A percentile compares a stretch with the other conserved stretches of the same genome.
phyloP scores from a whole-genome alignment of 2,329 filamentous ascomycete species.

The Alternaria arborescens region DNA sequence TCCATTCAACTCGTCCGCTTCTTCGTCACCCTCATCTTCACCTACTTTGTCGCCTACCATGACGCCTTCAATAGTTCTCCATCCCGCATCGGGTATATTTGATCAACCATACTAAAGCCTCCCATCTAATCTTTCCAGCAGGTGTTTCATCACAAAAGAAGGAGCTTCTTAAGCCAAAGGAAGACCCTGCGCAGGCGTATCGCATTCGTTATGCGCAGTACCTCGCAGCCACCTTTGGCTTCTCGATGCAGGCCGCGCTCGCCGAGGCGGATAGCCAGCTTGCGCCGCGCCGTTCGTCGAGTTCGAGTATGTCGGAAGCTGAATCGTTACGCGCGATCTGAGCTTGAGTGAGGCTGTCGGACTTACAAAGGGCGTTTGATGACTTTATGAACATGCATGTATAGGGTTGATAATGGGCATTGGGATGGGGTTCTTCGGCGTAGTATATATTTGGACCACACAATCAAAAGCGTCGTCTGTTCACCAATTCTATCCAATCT shows the following conservation, averaged over 20 bases:
- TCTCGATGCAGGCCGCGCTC: constrained; percentile 50
- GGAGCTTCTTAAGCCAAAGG: constrained; percentile 46
- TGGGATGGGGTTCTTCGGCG: constrained; percentile 33
- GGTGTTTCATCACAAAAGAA: constrained; percentile 41
- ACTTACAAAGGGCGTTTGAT: constrained; percentile 15
- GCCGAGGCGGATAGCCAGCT: constrained; percentile 49
- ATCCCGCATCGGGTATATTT: constrained; percentile 52
- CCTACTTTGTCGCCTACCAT: constrained; percentile 37
- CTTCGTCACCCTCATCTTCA: constrained; percentile 48
- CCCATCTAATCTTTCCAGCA: constrained; percentile 47
- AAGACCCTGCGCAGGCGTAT: constrained; percentile 45
- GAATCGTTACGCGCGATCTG: constrained; percentile 44
- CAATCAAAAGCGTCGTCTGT: constrained; percentile 30
- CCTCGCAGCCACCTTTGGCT: constrained; percentile 52
- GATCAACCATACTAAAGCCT: constrained; percentile 48
- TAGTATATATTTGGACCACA: constrained; percentile 20
- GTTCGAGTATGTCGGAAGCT: constrained; percentile 47
- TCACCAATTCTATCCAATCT: neutral
- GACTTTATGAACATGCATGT: constrained; percentile 36
- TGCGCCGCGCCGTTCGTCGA: constrained; percentile 46
- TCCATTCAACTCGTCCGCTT: constrained; percentile 43
- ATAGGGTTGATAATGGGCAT: constrained; percentile 31
- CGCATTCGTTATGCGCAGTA: constrained; percentile 51
- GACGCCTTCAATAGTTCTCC: constrained; percentile 51
- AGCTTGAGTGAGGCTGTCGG: constrained; percentile 12